phyloP scores from a whole-genome alignment of 495 filamentous ascomycete species.

The Oleoguttula mirabilis region DNA sequence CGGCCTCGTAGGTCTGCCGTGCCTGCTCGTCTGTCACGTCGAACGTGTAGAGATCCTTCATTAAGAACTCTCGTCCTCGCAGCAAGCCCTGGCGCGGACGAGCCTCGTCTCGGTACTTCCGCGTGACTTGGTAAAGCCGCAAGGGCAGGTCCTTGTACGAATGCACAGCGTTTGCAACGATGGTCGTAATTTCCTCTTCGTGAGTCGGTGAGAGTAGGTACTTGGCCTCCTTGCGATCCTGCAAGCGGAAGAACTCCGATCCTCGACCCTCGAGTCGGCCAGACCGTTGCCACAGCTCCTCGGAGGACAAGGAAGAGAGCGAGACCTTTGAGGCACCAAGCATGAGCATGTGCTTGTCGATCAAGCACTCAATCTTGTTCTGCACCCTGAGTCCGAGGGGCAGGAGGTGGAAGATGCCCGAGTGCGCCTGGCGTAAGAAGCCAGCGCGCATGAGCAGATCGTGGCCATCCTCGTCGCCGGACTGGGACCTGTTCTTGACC shows the following conservation, averaged over 20 bases:
- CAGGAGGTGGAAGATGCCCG: conserved; percentile 86
- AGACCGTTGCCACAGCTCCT: conserved; percentile 68
- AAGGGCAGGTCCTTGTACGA: conserved; percentile 82
- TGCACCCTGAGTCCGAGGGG: conserved; percentile 84
- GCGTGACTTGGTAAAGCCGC: conserved; percentile 79
- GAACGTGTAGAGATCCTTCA: conserved; percentile 99
- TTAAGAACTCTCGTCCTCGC: conserved; percentile 83
- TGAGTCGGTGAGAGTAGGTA: conserved; percentile 86
- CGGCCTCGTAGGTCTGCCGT: conserved; percentile 61
- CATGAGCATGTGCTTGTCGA: conserved; percentile 76
- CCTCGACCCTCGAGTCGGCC: conserved; percentile 44
- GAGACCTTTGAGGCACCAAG: conserved; percentile 77
- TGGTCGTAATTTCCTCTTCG: conserved; percentile 84
- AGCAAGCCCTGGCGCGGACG: conserved; percentile 80
- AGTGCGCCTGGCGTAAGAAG: conserved; percentile 73
- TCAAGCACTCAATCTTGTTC: conserved; percentile 70
- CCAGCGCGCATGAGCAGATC: conserved; percentile 64
- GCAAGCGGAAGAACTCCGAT: conserved; percentile 62
- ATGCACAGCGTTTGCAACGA: conserved; percentile 60
- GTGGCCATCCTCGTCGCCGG: conserved; percentile 45
- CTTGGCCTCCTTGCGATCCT: conserved; percentile 62
- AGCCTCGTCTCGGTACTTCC: conserved; percentile 89
- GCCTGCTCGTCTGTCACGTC: conserved; percentile 56
- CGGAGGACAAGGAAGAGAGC: conserved; percentile 75
- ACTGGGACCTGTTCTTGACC: conserved; percentile 42